A percentile compares a stretch with the other conserved stretches of the same genome.
Evolutionary conservation across 129 eudicot species (phyloP).

Genomic region (Artemisia argyi): DNA sequence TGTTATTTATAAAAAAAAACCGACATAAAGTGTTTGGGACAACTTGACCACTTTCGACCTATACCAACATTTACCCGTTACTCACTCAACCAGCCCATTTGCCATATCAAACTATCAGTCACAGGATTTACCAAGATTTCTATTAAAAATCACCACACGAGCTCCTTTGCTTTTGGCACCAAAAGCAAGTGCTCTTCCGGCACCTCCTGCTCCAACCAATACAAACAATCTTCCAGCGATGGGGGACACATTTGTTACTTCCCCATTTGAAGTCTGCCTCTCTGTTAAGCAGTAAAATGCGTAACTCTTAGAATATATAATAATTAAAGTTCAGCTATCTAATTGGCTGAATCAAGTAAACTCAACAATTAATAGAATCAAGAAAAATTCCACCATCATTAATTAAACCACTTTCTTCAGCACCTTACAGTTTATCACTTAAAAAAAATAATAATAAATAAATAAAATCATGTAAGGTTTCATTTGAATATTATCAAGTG

Average conservation of each 20-base stretch:
- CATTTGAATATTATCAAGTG: too few relatives aligned
- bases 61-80: too few relatives aligned
- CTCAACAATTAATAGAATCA: constrained; percentile 1
- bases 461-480: too few relatives aligned
- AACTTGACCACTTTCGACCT: too few relatives aligned
- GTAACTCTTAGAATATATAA: too few relatives aligned
- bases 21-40: too few relatives aligned
- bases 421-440: neutral
- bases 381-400: neutral
- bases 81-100: too few relatives aligned
- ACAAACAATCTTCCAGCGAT: constrained; percentile 71
- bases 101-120: neutral
- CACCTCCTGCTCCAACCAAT: constrained; percentile 94
- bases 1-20: too few relatives aligned
- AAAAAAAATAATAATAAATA: too few relatives aligned
- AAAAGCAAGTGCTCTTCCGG: constrained; percentile 86
- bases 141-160: constrained; percentile 73
- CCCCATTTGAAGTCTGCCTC: constrained; percentile 42
- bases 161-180: constrained; percentile 93
- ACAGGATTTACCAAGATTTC: constrained; percentile 56
- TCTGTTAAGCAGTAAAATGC: constrained; percentile 36
- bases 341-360: neutral
- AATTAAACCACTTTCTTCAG: neutral
- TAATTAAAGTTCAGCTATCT: too few relatives aligned
- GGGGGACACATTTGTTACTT: constrained; percentile 53